Evolutionary conservation across 441 rosid species (phyloP).

Genomic region (Pelargonium fulgidum): DNA sequence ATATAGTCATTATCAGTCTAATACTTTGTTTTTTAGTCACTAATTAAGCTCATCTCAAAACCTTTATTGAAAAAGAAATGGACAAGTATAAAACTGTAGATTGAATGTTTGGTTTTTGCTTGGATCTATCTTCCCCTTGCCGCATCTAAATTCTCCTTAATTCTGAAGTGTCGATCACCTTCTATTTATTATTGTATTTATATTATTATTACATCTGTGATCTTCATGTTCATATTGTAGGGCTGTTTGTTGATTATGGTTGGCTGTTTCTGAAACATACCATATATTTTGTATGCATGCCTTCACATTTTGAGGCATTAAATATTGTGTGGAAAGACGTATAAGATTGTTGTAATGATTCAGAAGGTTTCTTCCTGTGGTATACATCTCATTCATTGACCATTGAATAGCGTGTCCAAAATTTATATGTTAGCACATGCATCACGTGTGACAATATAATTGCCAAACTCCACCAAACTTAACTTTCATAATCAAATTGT

Average conservation of each 20-base stretch:
- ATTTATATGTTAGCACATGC: background rate
- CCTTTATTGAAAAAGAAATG: background rate
- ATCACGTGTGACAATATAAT: background rate
- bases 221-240: no score
- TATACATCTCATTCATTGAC: background rate
- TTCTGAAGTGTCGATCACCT: background rate
- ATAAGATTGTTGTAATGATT: background rate
- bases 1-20: background rate
- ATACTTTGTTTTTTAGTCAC: background rate
- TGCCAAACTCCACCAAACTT: background rate
- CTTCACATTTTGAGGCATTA: background rate
- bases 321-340: background rate
- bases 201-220: no score
- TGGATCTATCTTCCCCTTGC: background rate
- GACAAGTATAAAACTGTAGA: background rate
- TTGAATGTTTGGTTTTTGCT: background rate
- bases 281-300: no score
- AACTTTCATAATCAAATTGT: slow-evolving; percentile 1
- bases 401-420: background rate
- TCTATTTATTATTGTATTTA: background rate
- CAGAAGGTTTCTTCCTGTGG: background rate
- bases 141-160: background rate
- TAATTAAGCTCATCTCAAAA: background rate
- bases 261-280: no score
- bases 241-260: no score